A percentile compares a stretch with the other conserved stretches of the same genome.
These are phyloP conservation scores for Salix caprea DNA, from an alignment of 345 rosid genomes.

Conservation along the genomic window DNA sequence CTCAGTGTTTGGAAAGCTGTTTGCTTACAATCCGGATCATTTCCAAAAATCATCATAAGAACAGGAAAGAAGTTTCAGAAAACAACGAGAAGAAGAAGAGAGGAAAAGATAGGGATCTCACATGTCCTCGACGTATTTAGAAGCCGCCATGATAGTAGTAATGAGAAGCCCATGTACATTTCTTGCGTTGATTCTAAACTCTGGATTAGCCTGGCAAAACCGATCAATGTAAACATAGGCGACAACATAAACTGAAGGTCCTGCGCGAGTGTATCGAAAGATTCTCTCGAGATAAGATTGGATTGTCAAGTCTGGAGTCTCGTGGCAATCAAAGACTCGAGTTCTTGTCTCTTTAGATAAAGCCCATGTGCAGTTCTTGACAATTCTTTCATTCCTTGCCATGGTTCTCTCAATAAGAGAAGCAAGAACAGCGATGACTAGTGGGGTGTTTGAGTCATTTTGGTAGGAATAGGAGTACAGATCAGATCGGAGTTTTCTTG, in stretches of 20 bases:
- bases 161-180: slow-evolving; percentile 81
- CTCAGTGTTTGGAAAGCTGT: neutral
- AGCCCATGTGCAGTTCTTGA: slow-evolving; percentile 34
- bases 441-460: slow-evolving; percentile 53
- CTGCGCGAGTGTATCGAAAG: slow-evolving; percentile 72
- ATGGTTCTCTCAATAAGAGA: slow-evolving; percentile 70
- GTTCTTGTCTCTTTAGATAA: slow-evolving; percentile 31
- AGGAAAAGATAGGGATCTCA: slow-evolving; percentile 31
- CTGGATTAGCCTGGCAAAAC: slow-evolving; percentile 69
- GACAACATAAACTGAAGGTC: slow-evolving; percentile 82
- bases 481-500: slow-evolving; percentile 79
- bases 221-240: slow-evolving; percentile 88
- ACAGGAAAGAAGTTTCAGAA: neutral
- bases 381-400: slow-evolving; percentile 63
- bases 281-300: slow-evolving; percentile 82
- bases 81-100: neutral
- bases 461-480: slow-evolving; percentile 63
- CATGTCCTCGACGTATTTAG: slow-evolving; percentile 91
- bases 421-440: slow-evolving; percentile 73
- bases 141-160: slow-evolving; percentile 84
- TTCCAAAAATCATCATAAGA: neutral
- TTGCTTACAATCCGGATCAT: neutral
- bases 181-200: slow-evolving; percentile 54
- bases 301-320: slow-evolving; percentile 78
- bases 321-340: slow-evolving; percentile 61